Conservation (phyloP, 768 basidiomycete species). For the Paxillus ammoniavirescens region DNA sequence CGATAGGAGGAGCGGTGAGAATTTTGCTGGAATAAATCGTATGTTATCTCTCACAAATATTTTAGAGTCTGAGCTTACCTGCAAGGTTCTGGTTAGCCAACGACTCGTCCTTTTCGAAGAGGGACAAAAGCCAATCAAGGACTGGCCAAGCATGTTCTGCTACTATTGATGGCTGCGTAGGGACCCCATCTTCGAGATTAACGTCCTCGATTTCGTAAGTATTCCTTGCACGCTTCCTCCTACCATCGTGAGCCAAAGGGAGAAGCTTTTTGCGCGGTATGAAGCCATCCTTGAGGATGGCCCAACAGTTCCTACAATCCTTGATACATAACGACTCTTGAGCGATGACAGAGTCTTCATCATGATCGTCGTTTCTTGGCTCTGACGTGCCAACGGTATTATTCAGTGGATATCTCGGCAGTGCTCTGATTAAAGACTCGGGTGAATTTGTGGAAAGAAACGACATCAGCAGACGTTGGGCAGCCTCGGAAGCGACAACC, state of each 20-base stretch:
- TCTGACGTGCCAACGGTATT: neutral
- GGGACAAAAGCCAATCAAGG: constrained; percentile 62
- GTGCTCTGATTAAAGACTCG: constrained; percentile 47
- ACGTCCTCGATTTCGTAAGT: constrained; percentile 25
- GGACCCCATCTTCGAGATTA: constrained; percentile 18
- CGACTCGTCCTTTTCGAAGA: constrained; percentile 70
- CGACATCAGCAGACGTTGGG: constrained; percentile 53
- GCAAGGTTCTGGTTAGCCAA: constrained; percentile 32
- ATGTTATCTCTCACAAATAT: constrained; percentile 6
- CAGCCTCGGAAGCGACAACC: constrained; percentile 44
- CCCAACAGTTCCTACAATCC: constrained; percentile 59
- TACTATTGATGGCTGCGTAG: constrained; percentile 36
- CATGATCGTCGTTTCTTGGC: constrained; percentile 30
- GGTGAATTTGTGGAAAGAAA: constrained; percentile 59
- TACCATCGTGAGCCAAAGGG: constrained; percentile 10
- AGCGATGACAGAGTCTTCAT: constrained; percentile 57
- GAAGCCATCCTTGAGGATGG: constrained; percentile 55
- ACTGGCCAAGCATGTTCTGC: constrained; percentile 67
- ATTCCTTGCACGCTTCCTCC: constrained; percentile 33
- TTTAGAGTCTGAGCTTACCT: constrained; percentile 9
- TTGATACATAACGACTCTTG: constrained; percentile 52
- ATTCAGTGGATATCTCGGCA: constrained; percentile 47
- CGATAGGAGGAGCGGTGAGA: constrained; percentile 53
- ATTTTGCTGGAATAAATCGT: constrained; percentile 29
- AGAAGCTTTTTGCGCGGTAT: constrained; percentile 34